Percentiles rank a stretch among this genome's conserved stretches.
Evolutionary conservation across 2,329 filamentous ascomycete genomes (phyloP).

Genomic region (Triangularia setosa): DNA sequence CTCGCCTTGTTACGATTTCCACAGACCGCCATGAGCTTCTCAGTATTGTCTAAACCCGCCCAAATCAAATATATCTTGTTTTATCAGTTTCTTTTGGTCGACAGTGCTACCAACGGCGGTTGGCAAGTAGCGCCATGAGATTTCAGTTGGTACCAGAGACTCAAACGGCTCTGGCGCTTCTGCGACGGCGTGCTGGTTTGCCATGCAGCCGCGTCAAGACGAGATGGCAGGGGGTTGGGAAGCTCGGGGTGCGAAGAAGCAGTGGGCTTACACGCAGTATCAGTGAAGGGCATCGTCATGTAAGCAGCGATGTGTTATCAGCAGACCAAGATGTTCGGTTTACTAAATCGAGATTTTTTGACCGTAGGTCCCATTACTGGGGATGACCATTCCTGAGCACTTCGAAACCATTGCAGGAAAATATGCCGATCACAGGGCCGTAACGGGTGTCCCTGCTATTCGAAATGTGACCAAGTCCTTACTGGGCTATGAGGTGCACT

Average conservation of each 20-base stretch:
- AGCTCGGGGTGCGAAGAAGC: conserved; percentile 5
- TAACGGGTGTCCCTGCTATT: conserved; percentile 43
- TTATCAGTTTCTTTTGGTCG: background rate
- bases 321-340: background rate
- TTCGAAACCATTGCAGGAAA: conserved; percentile 62
- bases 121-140: background rate
- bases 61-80: background rate
- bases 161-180: background rate
- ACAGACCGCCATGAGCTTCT: background rate
- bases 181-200: background rate
- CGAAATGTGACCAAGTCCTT: conserved; percentile 11
- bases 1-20: background rate
- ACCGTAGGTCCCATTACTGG: conserved; percentile 63
- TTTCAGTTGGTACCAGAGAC: background rate
- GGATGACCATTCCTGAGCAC: conserved; percentile 67
- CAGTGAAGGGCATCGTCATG: conserved; percentile 23
- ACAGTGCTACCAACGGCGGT: background rate
- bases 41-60: background rate
- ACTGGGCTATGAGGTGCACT: background rate
- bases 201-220: background rate
- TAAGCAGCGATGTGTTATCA: background rate
- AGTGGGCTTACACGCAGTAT: conserved; percentile 24
- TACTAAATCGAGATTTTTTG: background rate
- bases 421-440: conserved; percentile 61
- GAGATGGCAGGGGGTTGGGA: background rate